These are phyloP conservation scores for Simmondsia chinensis DNA, from an alignment of 148 eudicot genomes.

Conservation along the genomic window DNA sequence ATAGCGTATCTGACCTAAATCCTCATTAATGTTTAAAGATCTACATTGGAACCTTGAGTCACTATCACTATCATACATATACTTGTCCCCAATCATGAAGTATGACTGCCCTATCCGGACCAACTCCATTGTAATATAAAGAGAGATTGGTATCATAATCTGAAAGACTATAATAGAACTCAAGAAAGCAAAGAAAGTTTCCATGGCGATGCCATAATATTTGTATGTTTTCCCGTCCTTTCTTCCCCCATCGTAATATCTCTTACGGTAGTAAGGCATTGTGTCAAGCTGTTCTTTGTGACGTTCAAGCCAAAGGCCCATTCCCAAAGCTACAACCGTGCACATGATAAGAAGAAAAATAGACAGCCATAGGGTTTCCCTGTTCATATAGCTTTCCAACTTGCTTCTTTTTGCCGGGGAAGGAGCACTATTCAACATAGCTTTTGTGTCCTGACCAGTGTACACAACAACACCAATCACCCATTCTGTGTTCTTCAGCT, in stretches of 20 bases:
- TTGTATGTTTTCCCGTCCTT: conserved; percentile 42
- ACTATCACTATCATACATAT: conserved; percentile 59
- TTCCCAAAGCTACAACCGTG: conserved; percentile 74
- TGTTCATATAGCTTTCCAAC: conserved; percentile 79
- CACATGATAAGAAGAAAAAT: conserved; percentile 84
- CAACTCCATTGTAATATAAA: conserved; percentile 93
- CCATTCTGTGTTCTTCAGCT: conserved; percentile 94
- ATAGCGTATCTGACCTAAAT: conserved; percentile 91
- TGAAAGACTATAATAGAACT: conserved; percentile 92
- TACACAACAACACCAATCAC: conserved; percentile 84
- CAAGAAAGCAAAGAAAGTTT: conserved; percentile 82
- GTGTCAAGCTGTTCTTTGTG: conserved; percentile 64
- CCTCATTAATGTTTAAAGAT: conserved; percentile 95
- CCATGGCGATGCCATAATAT: conserved; percentile 83
- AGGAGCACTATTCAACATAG: conserved; percentile 90
- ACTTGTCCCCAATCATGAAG: conserved; percentile 89
- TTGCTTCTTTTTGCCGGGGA: conserved; percentile 90
- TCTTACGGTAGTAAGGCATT: conserved; percentile 78
- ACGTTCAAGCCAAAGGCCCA: conserved; percentile 77
- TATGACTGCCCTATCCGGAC: conserved; percentile 92
- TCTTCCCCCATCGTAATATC: conserved; percentile 41
- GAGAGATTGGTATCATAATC: conserved; percentile 95
- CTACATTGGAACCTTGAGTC: conserved; percentile 91
- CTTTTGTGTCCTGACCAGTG: conserved; percentile 98
- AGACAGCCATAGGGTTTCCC: conserved; percentile 87